Evolutionary conservation across 176 grass and related monocot species (phyloP), one percentile per base, ranked within the genome.

Genomic region (Cenchrus fungigraminus): DNA sequence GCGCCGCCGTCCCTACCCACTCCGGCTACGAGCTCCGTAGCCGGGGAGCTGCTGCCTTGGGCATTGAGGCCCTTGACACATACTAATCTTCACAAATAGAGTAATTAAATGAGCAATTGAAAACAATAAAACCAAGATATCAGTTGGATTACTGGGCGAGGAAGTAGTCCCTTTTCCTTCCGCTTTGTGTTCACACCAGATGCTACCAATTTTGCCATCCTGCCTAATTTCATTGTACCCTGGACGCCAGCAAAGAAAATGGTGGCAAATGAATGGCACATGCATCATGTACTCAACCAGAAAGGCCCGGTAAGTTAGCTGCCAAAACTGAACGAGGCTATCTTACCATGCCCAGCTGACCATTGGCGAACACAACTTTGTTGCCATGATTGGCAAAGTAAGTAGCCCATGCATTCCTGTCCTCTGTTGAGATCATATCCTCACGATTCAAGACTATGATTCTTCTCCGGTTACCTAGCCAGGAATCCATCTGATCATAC

Each of bases 401-500:
- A 82, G 88, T 89, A 46, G 89, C 91, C 96, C 96, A 98, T 63
- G 89, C 83, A 92, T 95, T 98, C 86, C 88, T 92, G 80, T 98
- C 96, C 46, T 91, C 82, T 31, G 73, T 84, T 25, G 93, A 95
- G 53, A 98, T 87, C 96, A 98, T 98, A 80, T 98, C 96, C 85
- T 98, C 93, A 6, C 97, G 92, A 45, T 98, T 98, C 77, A 98
- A 80, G 88, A 98, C 97, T 82, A 98, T 79, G 84, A 98, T 98
- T 53, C 80, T 95, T 87, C 82, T 98, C 51, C 91, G 80, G 57
- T 87, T 98, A 17, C 91, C 93, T 83, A 98, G 83, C 97, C 97
- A 98, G 45, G 84, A 84, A 90, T 98, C 97, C 93, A 98, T 98
- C 93, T 96, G 67, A 44, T 70, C 69, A 79, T 79, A 56, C 65